phyloP scores from a whole-genome alignment of 2,329 filamentous ascomycete species.

The Blastomyces gilchristii region DNA sequence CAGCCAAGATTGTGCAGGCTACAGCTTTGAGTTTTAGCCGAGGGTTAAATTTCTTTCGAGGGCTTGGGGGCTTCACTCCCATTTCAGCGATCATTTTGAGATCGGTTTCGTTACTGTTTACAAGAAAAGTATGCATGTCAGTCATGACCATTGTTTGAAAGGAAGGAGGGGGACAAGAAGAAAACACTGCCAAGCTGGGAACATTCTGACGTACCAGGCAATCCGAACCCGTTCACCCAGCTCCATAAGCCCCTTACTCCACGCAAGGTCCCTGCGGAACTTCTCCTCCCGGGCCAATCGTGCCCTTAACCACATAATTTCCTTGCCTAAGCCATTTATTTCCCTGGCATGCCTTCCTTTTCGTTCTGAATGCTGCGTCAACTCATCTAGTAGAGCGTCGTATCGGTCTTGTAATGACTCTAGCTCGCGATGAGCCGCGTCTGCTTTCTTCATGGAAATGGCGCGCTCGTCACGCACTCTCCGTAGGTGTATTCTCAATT shows the following conservation, averaged over 20 bases:
- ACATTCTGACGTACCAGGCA: slow-evolving; percentile 65
- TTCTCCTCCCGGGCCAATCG: slow-evolving; percentile 68
- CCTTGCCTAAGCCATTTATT: slow-evolving; percentile 71
- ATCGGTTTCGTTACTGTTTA: slow-evolving; percentile 75
- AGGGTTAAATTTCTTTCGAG: slow-evolving; percentile 22
- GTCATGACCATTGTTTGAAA: not conserved
- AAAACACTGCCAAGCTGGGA: not conserved
- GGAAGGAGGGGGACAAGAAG: no score
- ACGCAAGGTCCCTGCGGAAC: slow-evolving; percentile 70
- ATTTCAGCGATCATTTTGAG: slow-evolving; percentile 77
- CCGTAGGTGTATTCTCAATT: slow-evolving; percentile 51
- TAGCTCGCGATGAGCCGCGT: slow-evolving; percentile 32
- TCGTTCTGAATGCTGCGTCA: slow-evolving; percentile 26
- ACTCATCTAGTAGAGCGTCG: slow-evolving; percentile 49
- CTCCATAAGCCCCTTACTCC: slow-evolving; percentile 78
- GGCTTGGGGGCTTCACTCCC: slow-evolving; percentile 48
- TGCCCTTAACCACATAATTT: slow-evolving; percentile 84
- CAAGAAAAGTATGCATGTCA: slow-evolving; percentile 2
- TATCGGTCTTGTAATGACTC: slow-evolving; percentile 48
- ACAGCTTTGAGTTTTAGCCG: slow-evolving; percentile 35
- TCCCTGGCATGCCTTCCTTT: slow-evolving; percentile 47
- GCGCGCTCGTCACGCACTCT: slow-evolving; percentile 43
- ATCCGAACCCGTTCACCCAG: slow-evolving; percentile 54
- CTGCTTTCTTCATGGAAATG: slow-evolving; percentile 32
- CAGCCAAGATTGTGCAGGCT: slow-evolving; percentile 35